Percentiles rank a stretch among this genome's conserved stretches.
Conservation (phyloP, 1,284 basidiomycete species). For the Hymenochaete sp. region DNA sequence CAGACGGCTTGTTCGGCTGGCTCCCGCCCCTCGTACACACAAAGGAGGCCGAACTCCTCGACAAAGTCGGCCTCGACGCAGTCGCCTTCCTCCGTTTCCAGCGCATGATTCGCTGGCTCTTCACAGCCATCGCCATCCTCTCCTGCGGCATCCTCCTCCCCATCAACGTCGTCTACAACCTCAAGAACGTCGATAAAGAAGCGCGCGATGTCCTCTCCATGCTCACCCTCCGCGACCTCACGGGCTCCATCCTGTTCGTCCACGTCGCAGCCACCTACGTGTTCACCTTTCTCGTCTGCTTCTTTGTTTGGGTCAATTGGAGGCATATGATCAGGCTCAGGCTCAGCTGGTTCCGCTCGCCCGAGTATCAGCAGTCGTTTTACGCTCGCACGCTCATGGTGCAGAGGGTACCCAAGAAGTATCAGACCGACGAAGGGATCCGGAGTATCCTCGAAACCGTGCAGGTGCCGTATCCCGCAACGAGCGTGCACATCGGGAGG, state of each 20-base stretch:
- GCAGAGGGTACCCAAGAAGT: constrained; percentile 63
- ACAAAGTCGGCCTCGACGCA: constrained; percentile 90
- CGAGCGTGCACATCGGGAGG: constrained; percentile 75
- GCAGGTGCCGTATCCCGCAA: constrained; percentile 77
- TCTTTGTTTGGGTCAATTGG: constrained; percentile 66
- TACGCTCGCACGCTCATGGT: constrained; percentile 75
- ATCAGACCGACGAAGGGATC: constrained; percentile 71
- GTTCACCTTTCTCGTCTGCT: constrained; percentile 59
- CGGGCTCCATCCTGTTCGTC: constrained; percentile 58
- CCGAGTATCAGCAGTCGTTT: constrained; percentile 67
- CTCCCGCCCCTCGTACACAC: constrained; percentile 77
- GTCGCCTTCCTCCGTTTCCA: constrained; percentile 89
- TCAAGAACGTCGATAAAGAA: constrained; percentile 43
- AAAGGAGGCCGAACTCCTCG: constrained; percentile 81
- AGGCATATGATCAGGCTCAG: constrained; percentile 61
- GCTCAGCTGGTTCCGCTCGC: constrained; percentile 65
- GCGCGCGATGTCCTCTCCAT: constrained; percentile 60
- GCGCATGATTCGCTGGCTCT: constrained; percentile 78
- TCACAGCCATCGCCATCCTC: constrained; percentile 58
- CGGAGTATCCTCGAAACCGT: constrained; percentile 60
- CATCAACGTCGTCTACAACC: constrained; percentile 67
- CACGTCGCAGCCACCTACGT: constrained; percentile 72
- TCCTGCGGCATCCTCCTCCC: constrained; percentile 75
- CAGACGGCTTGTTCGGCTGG: constrained; percentile 81
- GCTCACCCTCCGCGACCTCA: constrained; percentile 72